These are phyloP conservation scores for Gautieria morchelliformis DNA, from an alignment of 768 basidiomycete genomes.

Conservation along the genomic window DNA sequence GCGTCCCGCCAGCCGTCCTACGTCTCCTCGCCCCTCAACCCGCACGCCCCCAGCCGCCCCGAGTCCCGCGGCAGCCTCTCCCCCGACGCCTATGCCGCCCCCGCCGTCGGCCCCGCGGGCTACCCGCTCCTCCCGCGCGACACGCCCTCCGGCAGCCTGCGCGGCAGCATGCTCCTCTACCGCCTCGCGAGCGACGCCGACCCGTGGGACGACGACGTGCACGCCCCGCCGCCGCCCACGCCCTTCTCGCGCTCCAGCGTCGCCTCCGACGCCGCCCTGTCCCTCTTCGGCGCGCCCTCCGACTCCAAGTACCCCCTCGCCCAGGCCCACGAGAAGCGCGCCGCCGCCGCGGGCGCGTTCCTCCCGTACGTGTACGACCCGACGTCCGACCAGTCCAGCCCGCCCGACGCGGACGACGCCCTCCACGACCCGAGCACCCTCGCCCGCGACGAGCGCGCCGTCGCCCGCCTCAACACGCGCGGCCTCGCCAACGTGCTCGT, in stretches of 20 bases:
- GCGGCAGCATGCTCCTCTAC: constrained; percentile 61
- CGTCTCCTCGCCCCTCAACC: constrained; percentile 46
- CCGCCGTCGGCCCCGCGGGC: constrained; percentile 1
- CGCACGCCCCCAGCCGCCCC: constrained; percentile 14
- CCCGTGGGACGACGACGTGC: constrained; percentile 15
- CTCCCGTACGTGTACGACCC: constrained; percentile 70
- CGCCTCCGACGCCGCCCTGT: constrained; percentile 44
- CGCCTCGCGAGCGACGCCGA: constrained; percentile 39
- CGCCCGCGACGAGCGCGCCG: constrained; percentile 24
- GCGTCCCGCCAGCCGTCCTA: constrained; percentile 15
- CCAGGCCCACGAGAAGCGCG: constrained; percentile 13
- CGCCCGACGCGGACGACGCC: constrained; percentile 63
- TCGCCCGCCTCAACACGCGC: constrained; percentile 26
- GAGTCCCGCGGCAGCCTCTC: constrained; percentile 8
- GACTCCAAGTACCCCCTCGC: constrained; percentile 56
- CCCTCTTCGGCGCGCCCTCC: constrained; percentile 35
- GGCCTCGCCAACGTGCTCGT: constrained; percentile 64
- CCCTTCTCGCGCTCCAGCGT: constrained; percentile 29
- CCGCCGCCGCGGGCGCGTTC: constrained; percentile 28
- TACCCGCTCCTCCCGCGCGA: constrained; percentile 6
- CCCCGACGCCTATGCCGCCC: background rate
- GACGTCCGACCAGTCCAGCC: constrained; percentile 39
- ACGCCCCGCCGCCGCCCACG: constrained; percentile 27
- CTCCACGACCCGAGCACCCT: constrained; percentile 52
- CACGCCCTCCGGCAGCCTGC: constrained; percentile 16